These are phyloP conservation scores for Mycena vulgaris DNA, from an alignment of 768 basidiomycete species.

Conservation along the genomic window DNA sequence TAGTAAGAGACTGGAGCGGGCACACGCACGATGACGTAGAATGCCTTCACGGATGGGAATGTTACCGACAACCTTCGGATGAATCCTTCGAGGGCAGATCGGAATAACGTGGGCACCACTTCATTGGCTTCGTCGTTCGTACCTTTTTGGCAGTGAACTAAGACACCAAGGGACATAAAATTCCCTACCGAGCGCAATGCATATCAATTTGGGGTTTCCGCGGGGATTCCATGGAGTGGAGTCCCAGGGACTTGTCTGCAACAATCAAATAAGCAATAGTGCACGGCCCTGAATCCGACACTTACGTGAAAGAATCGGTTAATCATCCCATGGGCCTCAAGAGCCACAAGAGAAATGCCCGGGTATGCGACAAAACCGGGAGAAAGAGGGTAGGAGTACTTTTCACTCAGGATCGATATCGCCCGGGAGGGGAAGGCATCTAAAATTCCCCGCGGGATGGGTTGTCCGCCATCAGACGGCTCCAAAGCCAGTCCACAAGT, in stretches of 20 bases:
- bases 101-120: conserved; percentile 14
- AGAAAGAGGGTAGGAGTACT: not conserved
- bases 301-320: conserved; percentile 28
- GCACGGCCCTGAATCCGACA: not conserved
- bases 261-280: no score
- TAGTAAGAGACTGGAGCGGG: not conserved
- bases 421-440: conserved; percentile 25
- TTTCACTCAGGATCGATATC: not conserved
- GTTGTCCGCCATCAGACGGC: conserved; percentile 5
- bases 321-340: conserved; percentile 28
- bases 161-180: not conserved
- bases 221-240: not conserved
- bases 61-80: conserved; percentile 5
- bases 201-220: conserved; percentile 18
- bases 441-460: conserved; percentile 20
- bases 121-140: conserved; percentile 33
- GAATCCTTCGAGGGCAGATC: conserved; percentile 17
- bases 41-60: not conserved
- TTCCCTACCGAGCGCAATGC: conserved; percentile 28
- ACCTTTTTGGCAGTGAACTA: conserved; percentile 8
- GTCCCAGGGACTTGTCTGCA: conserved; percentile 3
- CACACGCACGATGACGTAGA: conserved; percentile 23
- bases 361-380: conserved; percentile 29
- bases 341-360: conserved; percentile 14
- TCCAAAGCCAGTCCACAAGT: conserved; percentile 30